Evolutionary conservation across 1,284 basidiomycete genomes (phyloP), one percentile per base, ranked within the genome.

Genomic region (Ganoderma lingzhi): DNA sequence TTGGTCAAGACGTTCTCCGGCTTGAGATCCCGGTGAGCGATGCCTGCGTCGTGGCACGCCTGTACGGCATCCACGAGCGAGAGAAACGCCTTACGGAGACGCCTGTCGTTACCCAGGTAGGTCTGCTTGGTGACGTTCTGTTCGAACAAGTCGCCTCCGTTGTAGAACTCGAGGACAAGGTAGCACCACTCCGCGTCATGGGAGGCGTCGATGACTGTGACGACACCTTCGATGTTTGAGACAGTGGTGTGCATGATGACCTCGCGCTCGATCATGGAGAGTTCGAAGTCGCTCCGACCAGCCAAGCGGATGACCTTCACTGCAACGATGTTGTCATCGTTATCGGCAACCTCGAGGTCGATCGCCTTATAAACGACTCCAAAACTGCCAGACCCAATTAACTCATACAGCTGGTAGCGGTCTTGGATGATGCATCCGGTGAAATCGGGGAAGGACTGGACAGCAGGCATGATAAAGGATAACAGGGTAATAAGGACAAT

Each of bases 11-110:
- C 88, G 80, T 93, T 93, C 76, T 93, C 91, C 3, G 91, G 91
- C 79, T 93, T 93, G 63, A 93, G 81, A 75, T 93, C 91, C 30
- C 90, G 88, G 77, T 92, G 91, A 76, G 84, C 90, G 77, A 92
- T 88, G 44, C 85, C 85, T 65, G 85, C 80, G 48, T 78, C 75
- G 78, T 93, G 91, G 76, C 89, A 90, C 73, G 86, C 85, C 44
- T 87, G 81, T 66, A 92, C 86, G 6, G 90, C 87, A 72, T 90
- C 89, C 75, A 92, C 77, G 75, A 93, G 86, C 77, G 90, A 88
- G 65, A 88, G 74, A 78, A 89, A 88, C 59, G 87, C 84, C 42
- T 75, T 76, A 66, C 83, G 85, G 75, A 88, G 84, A 68, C 87
- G 78, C 48, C 78, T 79, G 75, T 89, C 85, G 76, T 87, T 80